Evolutionary conservation across 2,329 filamentous ascomycete species (phyloP).

Genomic region (Botrytis sinoallii): DNA sequence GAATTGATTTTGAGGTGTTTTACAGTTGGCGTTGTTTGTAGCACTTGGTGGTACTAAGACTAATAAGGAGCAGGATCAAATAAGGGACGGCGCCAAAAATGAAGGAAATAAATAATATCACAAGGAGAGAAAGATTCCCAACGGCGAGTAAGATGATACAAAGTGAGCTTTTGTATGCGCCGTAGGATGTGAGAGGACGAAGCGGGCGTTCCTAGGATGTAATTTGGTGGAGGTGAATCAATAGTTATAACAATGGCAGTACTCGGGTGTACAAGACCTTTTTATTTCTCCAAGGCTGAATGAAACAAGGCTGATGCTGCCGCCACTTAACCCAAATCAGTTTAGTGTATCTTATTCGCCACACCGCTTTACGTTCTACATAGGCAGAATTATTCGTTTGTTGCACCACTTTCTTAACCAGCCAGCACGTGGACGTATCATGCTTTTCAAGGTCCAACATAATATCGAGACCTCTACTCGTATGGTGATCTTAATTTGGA

Average conservation of each 20-base stretch:
- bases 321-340: not conserved
- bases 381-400: not conserved
- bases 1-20: not conserved
- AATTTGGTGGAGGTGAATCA: not conserved
- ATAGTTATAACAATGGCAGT: not conserved
- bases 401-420: not conserved
- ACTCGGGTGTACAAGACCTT: not conserved
- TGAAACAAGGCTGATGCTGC: not conserved
- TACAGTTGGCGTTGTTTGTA: slow-evolving; percentile 8
- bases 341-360: not conserved
- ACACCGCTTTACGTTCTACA: not conserved
- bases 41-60: not conserved
- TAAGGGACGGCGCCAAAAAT: not conserved
- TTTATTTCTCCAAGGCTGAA: slow-evolving; percentile 3
- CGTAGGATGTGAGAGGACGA: not conserved
- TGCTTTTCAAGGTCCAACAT: not conserved
- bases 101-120: not conserved
- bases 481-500: not conserved
- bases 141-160: not conserved
- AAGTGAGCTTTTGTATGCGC: not conserved
- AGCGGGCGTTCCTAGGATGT: not conserved
- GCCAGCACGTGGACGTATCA: not conserved
- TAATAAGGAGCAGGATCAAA: not conserved
- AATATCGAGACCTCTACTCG: not conserved
- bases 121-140: not conserved